Base-by-base conservation (phyloP, 768 basidiomycete species). In the Russula sp. region DNA sequence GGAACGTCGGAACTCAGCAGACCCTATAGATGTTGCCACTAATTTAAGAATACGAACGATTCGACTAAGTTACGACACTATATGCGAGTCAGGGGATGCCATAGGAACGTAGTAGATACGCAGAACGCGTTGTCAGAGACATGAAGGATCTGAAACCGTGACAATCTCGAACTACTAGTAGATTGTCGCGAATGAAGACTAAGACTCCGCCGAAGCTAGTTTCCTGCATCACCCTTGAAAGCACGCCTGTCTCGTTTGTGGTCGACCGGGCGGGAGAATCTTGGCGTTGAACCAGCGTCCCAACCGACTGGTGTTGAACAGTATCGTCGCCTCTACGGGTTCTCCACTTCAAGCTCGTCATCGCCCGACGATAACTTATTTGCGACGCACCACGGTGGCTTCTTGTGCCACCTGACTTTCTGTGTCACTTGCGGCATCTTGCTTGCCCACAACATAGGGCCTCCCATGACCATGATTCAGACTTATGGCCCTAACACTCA, bases 181-280 rank as follows among this genome's bases (percentile, higher is more conserved):
- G 22, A 27, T 27, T 27, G 22, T 27, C 22, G 22, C 22, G 22
- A 27, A 27, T 27, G 22, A 27, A 27, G 22, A 27, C 22, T 27
- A 27, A 27, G 22, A 27, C 22, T 27, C 22, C 22, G 22, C 22
- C 22, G 22, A 27, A 27, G 22, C 22, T 27, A 20, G 49, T 45
- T 34, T 63, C 56, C 40, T 63, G 50, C 14, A 13, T 34, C 35
- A 63, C n/a, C 13, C 44, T 39, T 20, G 34, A 45, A 45, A 63
- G 44, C 50, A 56, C 52, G 56, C 50, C 27, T 22, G 18, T 57
- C 55, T 57, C 50, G 7, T 40, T 34, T 35, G 3, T 2, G n/a
- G 49, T 39, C 42, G 20, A 20, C 20, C 14, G 27, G 39, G 13
- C 14, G 31, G n/a, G 22, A 16, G 50, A 31, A 45, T 47, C 42